Percentiles rank a stretch among this genome's conserved stretches.
phyloP scores from a whole-genome alignment of 108 stramenopile species.

The Cyclotella choctawhatcheeana region DNA sequence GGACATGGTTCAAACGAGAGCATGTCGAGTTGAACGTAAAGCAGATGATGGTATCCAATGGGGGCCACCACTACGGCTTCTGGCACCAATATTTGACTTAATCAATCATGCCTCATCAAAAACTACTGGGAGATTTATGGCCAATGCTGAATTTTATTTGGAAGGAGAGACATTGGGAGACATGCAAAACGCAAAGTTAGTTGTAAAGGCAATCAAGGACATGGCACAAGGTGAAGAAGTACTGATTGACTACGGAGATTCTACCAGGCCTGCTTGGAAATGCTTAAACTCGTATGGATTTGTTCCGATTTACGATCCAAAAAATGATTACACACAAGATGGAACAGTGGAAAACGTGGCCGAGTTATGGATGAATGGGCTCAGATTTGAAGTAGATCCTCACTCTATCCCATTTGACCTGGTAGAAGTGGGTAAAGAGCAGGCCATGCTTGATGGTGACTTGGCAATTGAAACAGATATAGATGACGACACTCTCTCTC shows the following conservation, averaged over 20 bases:
- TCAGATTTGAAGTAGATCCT: conserved; percentile 65
- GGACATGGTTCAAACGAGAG: conserved; percentile 72
- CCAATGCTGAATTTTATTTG: conserved; percentile 67
- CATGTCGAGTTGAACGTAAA: conserved; percentile 56
- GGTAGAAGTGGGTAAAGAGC: conserved; percentile 50
- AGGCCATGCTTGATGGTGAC: conserved; percentile 35
- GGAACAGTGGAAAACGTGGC: conserved; percentile 47
- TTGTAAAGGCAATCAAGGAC: conserved; percentile 58
- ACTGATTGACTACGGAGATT: conserved; percentile 73
- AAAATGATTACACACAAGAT: conserved; percentile 17
- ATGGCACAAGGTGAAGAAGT: conserved; percentile 57
- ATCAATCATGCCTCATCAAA: conserved; percentile 69
- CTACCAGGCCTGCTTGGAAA: conserved; percentile 69
- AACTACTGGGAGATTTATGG: conserved; percentile 15
- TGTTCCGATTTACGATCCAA: conserved; percentile 53
- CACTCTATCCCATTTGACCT: conserved; percentile 63
- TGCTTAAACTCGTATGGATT: conserved; percentile 82
- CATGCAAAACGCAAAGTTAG: conserved; percentile 46
- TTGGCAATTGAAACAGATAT: conserved; percentile 17
- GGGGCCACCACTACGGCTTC: conserved; percentile 54
- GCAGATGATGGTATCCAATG: conserved; percentile 40
- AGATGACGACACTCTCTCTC: conserved; percentile 41
- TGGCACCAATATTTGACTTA: conserved; percentile 83
- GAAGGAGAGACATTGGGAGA: conserved; percentile 39
- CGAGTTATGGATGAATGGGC: conserved; percentile 67